Conservation (phyloP, 768 basidiomycete species). For the Naganishia antarctica region DNA sequence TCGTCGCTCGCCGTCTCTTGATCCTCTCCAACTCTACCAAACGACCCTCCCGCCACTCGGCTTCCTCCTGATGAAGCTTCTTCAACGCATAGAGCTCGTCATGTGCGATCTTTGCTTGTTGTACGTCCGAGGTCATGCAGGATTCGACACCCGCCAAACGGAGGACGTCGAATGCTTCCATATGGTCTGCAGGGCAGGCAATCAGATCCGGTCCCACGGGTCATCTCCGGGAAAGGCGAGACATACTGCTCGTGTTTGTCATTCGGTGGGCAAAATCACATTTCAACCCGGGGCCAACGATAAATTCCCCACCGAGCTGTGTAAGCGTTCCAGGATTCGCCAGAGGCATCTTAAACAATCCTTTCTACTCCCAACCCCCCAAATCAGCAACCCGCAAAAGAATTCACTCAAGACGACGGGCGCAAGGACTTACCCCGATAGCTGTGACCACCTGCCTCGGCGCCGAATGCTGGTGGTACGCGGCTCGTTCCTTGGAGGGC, state of each 20-base stretch:
- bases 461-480: conserved; percentile 42
- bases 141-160: conserved; percentile 38
- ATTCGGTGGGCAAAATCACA: conserved; percentile 49
- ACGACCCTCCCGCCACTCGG: conserved; percentile 36
- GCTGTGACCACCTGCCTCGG: conserved; percentile 44
- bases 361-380: conserved; percentile 33
- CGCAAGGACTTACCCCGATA: conserved; percentile 34
- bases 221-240: neutral
- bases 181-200: conserved; percentile 41
- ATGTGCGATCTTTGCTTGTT: conserved; percentile 32
- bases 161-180: conserved; percentile 48
- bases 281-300: conserved; percentile 41
- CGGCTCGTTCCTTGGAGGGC: conserved; percentile 40
- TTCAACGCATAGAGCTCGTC: conserved; percentile 37
- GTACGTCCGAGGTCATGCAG: conserved; percentile 34
- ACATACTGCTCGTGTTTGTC: conserved; percentile 46
- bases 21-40: conserved; percentile 42
- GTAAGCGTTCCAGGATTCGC: conserved; percentile 44
- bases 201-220: no score
- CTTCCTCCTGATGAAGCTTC: conserved; percentile 38
- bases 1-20: conserved; percentile 34
- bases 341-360: conserved; percentile 43
- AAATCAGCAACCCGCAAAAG: neutral
- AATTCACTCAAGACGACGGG: neutral
- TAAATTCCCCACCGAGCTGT: conserved; percentile 49